Conservation (phyloP, 2,329 filamentous ascomycete species). For the Lasiodiplodia hormozganensis region DNA sequence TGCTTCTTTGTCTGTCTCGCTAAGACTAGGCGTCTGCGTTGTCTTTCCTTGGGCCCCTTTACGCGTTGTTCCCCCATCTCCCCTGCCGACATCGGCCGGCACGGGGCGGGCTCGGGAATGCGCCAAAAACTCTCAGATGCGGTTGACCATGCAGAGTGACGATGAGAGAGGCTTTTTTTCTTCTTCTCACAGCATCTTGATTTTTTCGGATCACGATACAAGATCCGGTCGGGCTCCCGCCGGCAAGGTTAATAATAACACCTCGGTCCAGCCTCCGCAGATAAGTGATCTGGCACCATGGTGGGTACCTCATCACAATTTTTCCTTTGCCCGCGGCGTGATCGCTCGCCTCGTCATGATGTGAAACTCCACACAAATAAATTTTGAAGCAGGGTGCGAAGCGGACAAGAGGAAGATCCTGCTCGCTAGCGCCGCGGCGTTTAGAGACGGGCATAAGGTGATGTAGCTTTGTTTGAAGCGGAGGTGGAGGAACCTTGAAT, state of each 20-base stretch:
- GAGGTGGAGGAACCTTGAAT: constrained; percentile 5
- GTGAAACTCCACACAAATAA: not conserved
- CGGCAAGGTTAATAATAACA: not conserved
- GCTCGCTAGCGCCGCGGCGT: not conserved
- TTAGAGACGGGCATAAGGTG: not conserved
- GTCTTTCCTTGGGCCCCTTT: not conserved
- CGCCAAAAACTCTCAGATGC: not conserved
- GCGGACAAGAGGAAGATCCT: not conserved
- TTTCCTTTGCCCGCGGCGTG: constrained; percentile 2
- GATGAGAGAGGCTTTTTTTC: not conserved
- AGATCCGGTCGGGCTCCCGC: not conserved
- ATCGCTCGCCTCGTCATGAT: not conserved
- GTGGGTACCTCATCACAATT: constrained; percentile 6
- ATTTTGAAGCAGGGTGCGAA: constrained; percentile 4
- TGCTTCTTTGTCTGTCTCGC: not conserved
- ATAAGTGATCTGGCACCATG: not conserved
- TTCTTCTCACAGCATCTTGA: not conserved
- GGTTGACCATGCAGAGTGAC: not conserved
- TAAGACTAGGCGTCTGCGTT: not conserved
- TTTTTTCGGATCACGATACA: not conserved
- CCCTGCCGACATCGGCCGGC: constrained; percentile 5
- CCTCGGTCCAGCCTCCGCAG: constrained; percentile 5
- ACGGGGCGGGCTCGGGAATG: constrained; percentile 1
- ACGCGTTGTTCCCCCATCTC: not conserved
- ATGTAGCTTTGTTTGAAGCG: not conserved